These are phyloP conservation scores for Blastomyces gilchristii DNA, from an alignment of 2,329 filamentous ascomycete species.

Conservation along the genomic window DNA sequence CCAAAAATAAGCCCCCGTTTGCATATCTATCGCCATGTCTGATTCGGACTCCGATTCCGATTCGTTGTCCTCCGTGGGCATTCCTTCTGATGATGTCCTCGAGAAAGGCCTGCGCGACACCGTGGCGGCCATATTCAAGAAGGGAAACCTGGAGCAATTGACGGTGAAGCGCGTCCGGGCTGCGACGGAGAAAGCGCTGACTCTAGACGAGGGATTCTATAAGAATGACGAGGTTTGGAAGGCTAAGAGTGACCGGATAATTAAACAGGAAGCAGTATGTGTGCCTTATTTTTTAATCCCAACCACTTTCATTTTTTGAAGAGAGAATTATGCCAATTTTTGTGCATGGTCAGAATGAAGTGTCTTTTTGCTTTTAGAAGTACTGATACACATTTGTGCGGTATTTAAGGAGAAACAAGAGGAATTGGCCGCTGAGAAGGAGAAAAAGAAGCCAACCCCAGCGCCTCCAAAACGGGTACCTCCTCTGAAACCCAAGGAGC, in stretches of 20 bases:
- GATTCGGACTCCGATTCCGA: constrained; percentile 25
- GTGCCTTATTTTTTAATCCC: not conserved
- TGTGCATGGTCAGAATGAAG: not conserved
- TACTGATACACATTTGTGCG: constrained; percentile 1
- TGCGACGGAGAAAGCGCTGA: constrained; percentile 43
- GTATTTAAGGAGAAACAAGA: constrained; percentile 26
- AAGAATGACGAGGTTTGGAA: constrained; percentile 48
- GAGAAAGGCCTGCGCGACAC: constrained; percentile 31
- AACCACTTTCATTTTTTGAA: not conserved
- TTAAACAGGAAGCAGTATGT: constrained; percentile 43
- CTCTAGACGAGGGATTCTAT: constrained; percentile 45
- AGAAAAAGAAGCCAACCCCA: constrained; percentile 11
- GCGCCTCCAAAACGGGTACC: constrained; percentile 6
- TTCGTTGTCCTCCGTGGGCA: constrained; percentile 7
- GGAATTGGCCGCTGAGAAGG: constrained; percentile 11
- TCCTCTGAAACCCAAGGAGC: constrained; percentile 15
- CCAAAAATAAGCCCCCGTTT: not conserved
- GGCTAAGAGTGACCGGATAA: constrained; percentile 42
- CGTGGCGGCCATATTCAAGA: constrained; percentile 28
- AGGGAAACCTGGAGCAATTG: constrained; percentile 40
- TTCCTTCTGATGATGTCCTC: constrained; percentile 27
- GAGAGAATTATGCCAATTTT: not conserved
- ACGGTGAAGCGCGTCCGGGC: constrained; percentile 49
- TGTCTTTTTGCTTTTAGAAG: too few species aligned
- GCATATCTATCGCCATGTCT: constrained; percentile 18